Conservation (phyloP, 2,329 filamentous ascomycete genomes). For the Exophiala sideris region DNA sequence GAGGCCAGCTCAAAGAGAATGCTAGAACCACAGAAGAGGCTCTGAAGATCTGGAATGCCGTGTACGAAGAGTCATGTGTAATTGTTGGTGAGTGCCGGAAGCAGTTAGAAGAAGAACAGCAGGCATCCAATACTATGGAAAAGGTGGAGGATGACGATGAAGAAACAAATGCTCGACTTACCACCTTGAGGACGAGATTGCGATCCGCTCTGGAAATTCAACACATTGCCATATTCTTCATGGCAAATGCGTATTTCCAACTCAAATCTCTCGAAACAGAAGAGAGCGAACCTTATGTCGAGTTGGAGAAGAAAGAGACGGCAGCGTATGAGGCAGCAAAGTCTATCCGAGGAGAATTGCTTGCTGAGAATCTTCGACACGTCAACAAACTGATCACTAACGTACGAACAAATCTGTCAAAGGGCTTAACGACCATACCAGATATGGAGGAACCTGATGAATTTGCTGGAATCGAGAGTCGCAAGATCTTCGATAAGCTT, state of each 20-base stretch:
- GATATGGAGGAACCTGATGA: slow-evolving; percentile 54
- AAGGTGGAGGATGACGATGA: slow-evolving; percentile 34
- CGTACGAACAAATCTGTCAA: slow-evolving; percentile 52
- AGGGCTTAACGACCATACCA: slow-evolving; percentile 62
- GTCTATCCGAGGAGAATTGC: slow-evolving; percentile 69
- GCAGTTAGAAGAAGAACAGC: slow-evolving; percentile 53
- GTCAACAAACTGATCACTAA: slow-evolving; percentile 62
- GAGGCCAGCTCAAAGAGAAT: slow-evolving; percentile 77
- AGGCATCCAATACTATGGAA: slow-evolving; percentile 33
- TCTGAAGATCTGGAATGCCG: slow-evolving; percentile 65
- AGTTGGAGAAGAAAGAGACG: slow-evolving; percentile 67
- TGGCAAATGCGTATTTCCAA: slow-evolving; percentile 77
- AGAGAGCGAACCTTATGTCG: slow-evolving; percentile 45
- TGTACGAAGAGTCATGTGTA: slow-evolving; percentile 46
- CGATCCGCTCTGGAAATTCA: slow-evolving; percentile 73
- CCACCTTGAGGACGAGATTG: slow-evolving; percentile 62
- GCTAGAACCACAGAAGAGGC: slow-evolving; percentile 65
- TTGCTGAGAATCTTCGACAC: slow-evolving; percentile 57
- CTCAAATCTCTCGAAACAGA: slow-evolving; percentile 69
- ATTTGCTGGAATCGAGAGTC: slow-evolving; percentile 67
- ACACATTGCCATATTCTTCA: slow-evolving; percentile 80
- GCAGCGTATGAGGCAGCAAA: slow-evolving; percentile 77
- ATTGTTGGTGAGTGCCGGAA: slow-evolving; percentile 61
- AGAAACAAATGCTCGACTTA: slow-evolving; percentile 47
- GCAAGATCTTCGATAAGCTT: slow-evolving; percentile 62